These are phyloP conservation scores for Xanthoconium separans DNA, from an alignment of 1,284 basidiomycete species.

Conservation along the genomic window DNA sequence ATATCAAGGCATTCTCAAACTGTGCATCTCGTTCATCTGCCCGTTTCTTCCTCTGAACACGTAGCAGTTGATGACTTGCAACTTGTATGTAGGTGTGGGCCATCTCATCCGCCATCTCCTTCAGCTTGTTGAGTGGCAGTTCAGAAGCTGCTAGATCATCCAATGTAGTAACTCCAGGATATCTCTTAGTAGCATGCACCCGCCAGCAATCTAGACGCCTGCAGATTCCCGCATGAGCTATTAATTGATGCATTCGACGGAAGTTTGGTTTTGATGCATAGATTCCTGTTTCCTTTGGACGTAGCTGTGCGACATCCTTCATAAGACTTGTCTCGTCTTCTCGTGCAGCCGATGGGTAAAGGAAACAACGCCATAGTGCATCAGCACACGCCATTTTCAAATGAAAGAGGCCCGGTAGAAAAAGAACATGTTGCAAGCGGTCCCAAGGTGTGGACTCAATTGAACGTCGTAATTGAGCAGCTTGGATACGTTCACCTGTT, in stretches of 20 bases:
- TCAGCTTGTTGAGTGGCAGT: neutral
- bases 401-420: no score
- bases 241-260: conserved; percentile 1
- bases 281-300: neutral
- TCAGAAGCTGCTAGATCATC: neutral
- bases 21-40: no score
- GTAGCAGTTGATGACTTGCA: no score
- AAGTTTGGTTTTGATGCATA: conserved; percentile 1
- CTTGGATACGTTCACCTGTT: conserved; percentile 17
- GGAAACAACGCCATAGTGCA: conserved; percentile 26
- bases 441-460: conserved; percentile 16
- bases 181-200: neutral
- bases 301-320: neutral
- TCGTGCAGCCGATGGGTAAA: conserved; percentile 1
- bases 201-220: conserved; percentile 1
- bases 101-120: neutral
- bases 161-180: neutral
- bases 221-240: conserved; percentile 2
- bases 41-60: no score
- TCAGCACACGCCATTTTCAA: conserved; percentile 9
- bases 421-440: no score
- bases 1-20: no score
- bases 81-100: no score
- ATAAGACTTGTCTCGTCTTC: conserved; percentile 12
- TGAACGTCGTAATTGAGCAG: neutral